A percentile compares a stretch with the other conserved stretches of the same genome.
Evolutionary conservation across 768 basidiomycete species (phyloP).

Genomic region (Suillus ampliporus): DNA sequence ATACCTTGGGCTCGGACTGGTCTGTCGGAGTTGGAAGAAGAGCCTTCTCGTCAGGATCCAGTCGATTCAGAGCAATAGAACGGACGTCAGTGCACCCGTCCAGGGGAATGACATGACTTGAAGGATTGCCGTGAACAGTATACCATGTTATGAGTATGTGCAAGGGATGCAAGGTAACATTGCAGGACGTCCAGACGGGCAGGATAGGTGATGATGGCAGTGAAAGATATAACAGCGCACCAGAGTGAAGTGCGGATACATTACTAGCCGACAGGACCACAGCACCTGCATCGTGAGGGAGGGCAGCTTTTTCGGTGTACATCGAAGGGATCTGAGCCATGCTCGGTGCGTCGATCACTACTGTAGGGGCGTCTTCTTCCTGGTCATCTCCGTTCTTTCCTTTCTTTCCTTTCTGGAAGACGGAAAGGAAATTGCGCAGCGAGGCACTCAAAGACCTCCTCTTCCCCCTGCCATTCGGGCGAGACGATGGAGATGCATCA

Average conservation of each 20-base stretch:
- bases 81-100: constrained; percentile 65
- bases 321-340: constrained; percentile 7
- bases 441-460: constrained; percentile 63
- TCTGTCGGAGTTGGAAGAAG: constrained; percentile 44
- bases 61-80: constrained; percentile 52
- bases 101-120: constrained; percentile 54
- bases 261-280: not conserved
- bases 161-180: constrained; percentile 39
- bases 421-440: constrained; percentile 64
- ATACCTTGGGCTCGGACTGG: constrained; percentile 55
- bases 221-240: constrained; percentile 55
- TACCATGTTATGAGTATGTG: constrained; percentile 56
- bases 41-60: constrained; percentile 49
- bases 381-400: constrained; percentile 33
- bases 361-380: constrained; percentile 26
- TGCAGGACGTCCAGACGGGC: constrained; percentile 58
- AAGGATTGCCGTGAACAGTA: constrained; percentile 45
- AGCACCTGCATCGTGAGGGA: constrained; percentile 4
- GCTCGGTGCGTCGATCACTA: constrained; percentile 12
- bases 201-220: constrained; percentile 32
- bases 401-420: constrained; percentile 62
- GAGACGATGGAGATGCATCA: constrained; percentile 19
- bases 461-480: constrained; percentile 45
- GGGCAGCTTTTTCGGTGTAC: not conserved
- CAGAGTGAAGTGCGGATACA: constrained; percentile 16